Conservation (phyloP, 140 eudicot genomes). For the Ambrosia hybrid region DNA sequence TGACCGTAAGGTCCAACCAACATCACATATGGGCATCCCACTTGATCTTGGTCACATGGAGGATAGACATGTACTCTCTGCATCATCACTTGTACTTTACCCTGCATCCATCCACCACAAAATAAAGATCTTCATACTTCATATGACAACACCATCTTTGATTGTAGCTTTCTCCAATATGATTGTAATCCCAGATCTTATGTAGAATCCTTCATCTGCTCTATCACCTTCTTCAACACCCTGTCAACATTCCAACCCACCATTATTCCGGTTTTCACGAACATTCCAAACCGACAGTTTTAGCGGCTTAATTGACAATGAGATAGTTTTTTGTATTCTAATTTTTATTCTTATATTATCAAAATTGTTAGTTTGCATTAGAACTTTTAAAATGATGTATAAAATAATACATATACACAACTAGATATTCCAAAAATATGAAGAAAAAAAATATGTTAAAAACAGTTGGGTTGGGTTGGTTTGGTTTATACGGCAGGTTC, state of each 20-base stretch:
- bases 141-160: constrained; percentile 78
- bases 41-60: constrained; percentile 23
- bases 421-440: background rate
- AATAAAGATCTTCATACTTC: constrained; percentile 1
- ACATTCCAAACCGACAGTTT: no score
- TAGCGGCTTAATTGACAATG: no score
- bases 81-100: constrained; percentile 30
- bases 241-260: constrained; percentile 31
- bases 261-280: background rate
- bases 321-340: no score
- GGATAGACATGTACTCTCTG: constrained; percentile 21
- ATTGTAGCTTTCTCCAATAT: constrained; percentile 89
- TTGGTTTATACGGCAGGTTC: background rate
- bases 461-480: no score
- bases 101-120: constrained; percentile 4
- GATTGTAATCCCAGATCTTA: constrained; percentile 87
- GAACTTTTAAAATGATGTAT: no score
- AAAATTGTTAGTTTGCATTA: no score
- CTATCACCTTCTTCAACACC: constrained; percentile 88
- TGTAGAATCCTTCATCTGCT: constrained; percentile 89
- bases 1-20: constrained; percentile 2
- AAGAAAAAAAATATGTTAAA: background rate
- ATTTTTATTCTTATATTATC: no score
- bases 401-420: background rate
- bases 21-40: constrained; percentile 33